phyloP scores from a whole-genome alignment of 768 basidiomycete species.

The Mycena rosella region DNA sequence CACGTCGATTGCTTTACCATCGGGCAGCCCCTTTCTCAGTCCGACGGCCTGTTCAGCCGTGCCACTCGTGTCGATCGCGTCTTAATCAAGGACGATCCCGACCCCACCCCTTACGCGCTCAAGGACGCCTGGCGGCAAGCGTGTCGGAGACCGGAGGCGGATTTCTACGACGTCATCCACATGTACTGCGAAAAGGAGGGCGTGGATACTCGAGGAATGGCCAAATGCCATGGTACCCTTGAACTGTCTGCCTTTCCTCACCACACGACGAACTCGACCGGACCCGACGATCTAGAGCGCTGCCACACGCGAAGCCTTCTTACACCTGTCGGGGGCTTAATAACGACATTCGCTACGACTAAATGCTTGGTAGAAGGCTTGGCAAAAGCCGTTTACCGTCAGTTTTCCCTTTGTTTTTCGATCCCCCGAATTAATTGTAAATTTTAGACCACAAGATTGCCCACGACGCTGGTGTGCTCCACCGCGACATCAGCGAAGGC shows the following conservation, averaged over 20 bases:
- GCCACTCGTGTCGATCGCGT: constrained; percentile 23
- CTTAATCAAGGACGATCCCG: constrained; percentile 6
- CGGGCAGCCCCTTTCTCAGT: background rate
- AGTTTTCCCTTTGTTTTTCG: background rate
- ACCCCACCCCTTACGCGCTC: constrained; percentile 11
- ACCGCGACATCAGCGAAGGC: constrained; percentile 29
- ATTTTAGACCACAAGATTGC: constrained; percentile 19
- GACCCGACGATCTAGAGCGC: background rate
- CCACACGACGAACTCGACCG: too few species aligned
- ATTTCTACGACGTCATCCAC: constrained; percentile 28
- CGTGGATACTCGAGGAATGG: too few species aligned
- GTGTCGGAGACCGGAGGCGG: constrained; percentile 20
- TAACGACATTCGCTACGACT: background rate
- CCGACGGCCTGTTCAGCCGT: constrained; percentile 22
- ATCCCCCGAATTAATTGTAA: background rate
- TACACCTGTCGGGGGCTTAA: constrained; percentile 6
- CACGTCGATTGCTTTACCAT: constrained; percentile 5
- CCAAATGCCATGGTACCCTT: too few species aligned
- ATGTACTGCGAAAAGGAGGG: background rate
- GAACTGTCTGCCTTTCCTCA: too few species aligned
- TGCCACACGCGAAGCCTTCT: constrained; percentile 17
- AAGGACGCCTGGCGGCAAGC: constrained; percentile 28
- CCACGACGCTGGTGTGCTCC: constrained; percentile 13
- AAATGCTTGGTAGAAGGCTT: constrained; percentile 3
- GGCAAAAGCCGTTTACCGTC: background rate